These are phyloP conservation scores for Auricularia sp. DNA, from an alignment of 768 basidiomycete species.

Conservation along the genomic window DNA sequence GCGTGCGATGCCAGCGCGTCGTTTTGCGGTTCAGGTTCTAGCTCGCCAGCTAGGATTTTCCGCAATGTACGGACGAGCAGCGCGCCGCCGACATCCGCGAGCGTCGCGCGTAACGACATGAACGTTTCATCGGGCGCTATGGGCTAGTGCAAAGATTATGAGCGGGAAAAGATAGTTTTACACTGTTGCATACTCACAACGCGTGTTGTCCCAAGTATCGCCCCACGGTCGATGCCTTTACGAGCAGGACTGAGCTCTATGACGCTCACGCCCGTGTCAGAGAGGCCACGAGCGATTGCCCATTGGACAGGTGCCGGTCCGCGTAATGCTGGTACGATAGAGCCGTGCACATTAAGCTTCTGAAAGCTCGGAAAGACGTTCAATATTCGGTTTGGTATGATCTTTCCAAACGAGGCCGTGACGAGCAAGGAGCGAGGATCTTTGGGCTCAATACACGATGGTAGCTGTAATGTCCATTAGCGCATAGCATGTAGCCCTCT, in stretches of 20 bases:
- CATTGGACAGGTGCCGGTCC: constrained; percentile 89
- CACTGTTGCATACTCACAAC: constrained; percentile 37
- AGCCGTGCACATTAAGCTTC: constrained; percentile 83
- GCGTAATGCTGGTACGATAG: constrained; percentile 76
- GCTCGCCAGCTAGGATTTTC: constrained; percentile 48
- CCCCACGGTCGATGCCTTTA: constrained; percentile 71
- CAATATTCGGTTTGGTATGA: constrained; percentile 57
- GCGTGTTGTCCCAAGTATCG: constrained; percentile 46
- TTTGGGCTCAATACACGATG: not conserved
- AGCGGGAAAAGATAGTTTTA: not conserved
- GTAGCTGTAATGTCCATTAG: not conserved
- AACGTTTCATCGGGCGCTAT: constrained; percentile 47
- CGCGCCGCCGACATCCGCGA: constrained; percentile 57
- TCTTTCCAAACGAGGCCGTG: constrained; percentile 87
- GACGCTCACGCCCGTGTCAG: constrained; percentile 70
- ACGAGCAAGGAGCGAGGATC: constrained; percentile 50
- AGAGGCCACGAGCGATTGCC: constrained; percentile 56
- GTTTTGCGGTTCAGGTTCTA: constrained; percentile 39
- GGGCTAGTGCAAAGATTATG: constrained; percentile 27
- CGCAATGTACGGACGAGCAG: constrained; percentile 64
- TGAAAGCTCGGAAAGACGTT: constrained; percentile 46
- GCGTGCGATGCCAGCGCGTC: constrained; percentile 38
- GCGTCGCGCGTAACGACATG: constrained; percentile 39
- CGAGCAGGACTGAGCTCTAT: constrained; percentile 61
- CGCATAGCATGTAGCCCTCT: not conserved